phyloP scores from a whole-genome alignment of 768 basidiomycete genomes.

The Mrakia gelida region DNA sequence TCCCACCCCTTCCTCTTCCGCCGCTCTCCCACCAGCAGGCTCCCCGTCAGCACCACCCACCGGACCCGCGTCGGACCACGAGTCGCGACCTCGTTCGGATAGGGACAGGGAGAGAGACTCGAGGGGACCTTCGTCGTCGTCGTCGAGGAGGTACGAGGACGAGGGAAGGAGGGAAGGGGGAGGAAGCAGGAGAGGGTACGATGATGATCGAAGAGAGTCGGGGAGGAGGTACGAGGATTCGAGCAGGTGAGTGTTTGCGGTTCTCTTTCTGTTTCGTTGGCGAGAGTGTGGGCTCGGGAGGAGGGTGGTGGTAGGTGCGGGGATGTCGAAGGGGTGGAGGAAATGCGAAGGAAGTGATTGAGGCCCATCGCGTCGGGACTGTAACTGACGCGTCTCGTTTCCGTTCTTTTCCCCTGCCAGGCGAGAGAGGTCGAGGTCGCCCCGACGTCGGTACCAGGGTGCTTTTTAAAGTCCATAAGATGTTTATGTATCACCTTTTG shows the following conservation, averaged over 20 bases:
- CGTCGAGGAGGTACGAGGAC: constrained; percentile 23
- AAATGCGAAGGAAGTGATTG: too few relatives aligned
- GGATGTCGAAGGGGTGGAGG: too few relatives aligned
- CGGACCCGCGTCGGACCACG: not conserved
- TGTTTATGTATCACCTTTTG: too few relatives aligned
- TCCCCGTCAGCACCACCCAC: not conserved
- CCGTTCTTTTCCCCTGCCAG: not conserved
- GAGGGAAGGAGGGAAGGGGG: constrained; percentile 3
- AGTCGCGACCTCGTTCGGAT: not conserved
- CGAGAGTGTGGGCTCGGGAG: not conserved
- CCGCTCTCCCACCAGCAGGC: constrained; percentile 2
- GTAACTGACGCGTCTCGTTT: not conserved
- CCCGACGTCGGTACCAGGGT: constrained; percentile 19
- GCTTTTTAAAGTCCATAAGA: too few relatives aligned
- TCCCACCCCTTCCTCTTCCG: not conserved
- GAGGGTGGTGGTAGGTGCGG: too few relatives aligned
- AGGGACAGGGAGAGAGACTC: constrained; percentile 11
- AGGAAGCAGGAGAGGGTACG: constrained; percentile 17
- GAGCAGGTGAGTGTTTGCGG: not conserved
- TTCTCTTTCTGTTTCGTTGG: not conserved
- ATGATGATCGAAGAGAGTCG: constrained; percentile 17
- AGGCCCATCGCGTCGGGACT: too few relatives aligned
- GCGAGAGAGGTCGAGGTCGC: constrained; percentile 18
- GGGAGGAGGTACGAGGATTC: constrained; percentile 24
- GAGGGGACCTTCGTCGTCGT: not conserved